Evolutionary conservation across 129 eudicot genomes (phyloP), one percentile per base, ranked within the genome.

Genomic region (Oenanthe sinensis): DNA sequence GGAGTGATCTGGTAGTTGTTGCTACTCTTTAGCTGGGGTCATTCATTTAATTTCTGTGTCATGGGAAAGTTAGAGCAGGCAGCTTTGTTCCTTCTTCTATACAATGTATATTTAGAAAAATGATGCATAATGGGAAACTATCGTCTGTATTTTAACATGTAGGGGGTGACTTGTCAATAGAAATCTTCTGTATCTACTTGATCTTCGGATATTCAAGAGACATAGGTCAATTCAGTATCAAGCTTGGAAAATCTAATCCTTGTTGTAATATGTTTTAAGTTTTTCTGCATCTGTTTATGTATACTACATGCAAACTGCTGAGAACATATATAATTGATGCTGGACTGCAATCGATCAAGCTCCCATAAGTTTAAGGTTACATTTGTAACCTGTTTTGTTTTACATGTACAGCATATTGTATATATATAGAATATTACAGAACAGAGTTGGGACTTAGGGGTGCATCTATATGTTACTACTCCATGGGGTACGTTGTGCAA

Each of bases 1-100:
- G 74, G 45, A 69, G 45, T 69, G 72, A 30, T 30, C 72, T 67
- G 40, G 42, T 26, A 33, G 14, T 4, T 67, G 42, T 67, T 14
- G 42, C 72, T 67, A 67, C 72, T 30, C 72, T 30, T 63, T 67
- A 67, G 72, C 43, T 26, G 68, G 14, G 4, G 65, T n/a, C 33
- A 9, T 55, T 9, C 33, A 24, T 60, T 60, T 60, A 9, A 60
- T 60, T 3, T n/a, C 33, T 8, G 67, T 60, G 33, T 60, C 68
- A n/a, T n/a, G 68, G 68, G 68, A 60, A n/a, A n/a, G 68, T 60
- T 60, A n/a, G 33, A 60, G 68, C 68, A 60, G 68, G n/a, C 68
- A 60, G n/a, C 15, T 8, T 60, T 24, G 33, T 60, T 60, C 68
- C 68, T 60, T 60, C 10, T 60, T 60, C 65, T 20, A 20, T 22